These are phyloP conservation scores for Trypethelium eluteriae DNA, from an alignment of 495 filamentous ascomycete species.

Conservation along the genomic window DNA sequence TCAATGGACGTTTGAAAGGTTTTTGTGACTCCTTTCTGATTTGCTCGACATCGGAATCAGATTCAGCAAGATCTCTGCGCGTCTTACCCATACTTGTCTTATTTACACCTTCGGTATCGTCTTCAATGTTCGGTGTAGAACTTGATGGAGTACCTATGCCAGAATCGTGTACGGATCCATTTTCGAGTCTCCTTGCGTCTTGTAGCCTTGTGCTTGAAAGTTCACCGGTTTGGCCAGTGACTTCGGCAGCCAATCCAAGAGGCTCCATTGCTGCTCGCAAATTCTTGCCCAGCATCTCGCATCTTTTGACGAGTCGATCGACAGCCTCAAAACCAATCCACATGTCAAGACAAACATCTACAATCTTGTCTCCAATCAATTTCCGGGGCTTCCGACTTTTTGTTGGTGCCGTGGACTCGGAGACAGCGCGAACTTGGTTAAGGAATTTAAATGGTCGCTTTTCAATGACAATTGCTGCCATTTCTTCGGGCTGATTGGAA, in stretches of 20 bases:
- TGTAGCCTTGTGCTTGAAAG: constrained; percentile 59
- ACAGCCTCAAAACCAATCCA: constrained; percentile 68
- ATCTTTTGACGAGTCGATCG: constrained; percentile 65
- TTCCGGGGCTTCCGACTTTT: constrained; percentile 42
- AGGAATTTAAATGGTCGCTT: constrained; percentile 44
- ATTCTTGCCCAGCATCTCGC: constrained; percentile 60
- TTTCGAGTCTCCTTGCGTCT: constrained; percentile 23
- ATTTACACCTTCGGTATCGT: constrained; percentile 43
- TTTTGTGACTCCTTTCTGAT: constrained; percentile 3
- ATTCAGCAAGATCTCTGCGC: constrained; percentile 31
- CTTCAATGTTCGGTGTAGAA: constrained; percentile 41
- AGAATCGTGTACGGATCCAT: constrained; percentile 49
- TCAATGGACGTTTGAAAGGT: constrained; percentile 29
- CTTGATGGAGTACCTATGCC: constrained; percentile 66
- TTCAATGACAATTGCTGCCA: constrained; percentile 56
- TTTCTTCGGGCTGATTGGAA: constrained; percentile 58
- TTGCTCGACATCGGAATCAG: background rate
- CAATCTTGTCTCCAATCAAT: constrained; percentile 61
- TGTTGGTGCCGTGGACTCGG: constrained; percentile 41
- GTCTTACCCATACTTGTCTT: constrained; percentile 34
- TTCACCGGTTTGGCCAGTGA: constrained; percentile 54
- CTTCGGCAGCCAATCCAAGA: constrained; percentile 73
- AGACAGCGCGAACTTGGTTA: constrained; percentile 49
- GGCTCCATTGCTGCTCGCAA: constrained; percentile 60
- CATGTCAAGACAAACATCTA: constrained; percentile 65